phyloP scores from a whole-genome alignment of 2,329 filamentous ascomycete genomes.

The Seiridium unicorne region DNA sequence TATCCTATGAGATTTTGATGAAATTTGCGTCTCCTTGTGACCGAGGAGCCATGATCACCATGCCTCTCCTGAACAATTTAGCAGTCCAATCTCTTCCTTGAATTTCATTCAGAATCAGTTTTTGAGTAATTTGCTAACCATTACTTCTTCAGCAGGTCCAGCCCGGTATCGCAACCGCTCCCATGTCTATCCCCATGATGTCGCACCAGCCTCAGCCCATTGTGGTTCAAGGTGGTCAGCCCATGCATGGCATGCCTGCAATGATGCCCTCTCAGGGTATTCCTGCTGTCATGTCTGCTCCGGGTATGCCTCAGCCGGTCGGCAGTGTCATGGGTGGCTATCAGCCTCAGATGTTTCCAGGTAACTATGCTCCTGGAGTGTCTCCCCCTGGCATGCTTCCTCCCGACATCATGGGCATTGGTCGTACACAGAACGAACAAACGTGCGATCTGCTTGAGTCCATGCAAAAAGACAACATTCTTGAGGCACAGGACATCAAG shows the following conservation, averaged over 20 bases:
- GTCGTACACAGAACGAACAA: conserved; percentile 48
- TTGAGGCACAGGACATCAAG: conserved; percentile 62
- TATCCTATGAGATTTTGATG: not conserved
- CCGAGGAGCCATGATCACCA: not conserved
- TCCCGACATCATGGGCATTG: conserved; percentile 52
- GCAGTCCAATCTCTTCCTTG: no score
- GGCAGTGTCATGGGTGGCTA: not conserved
- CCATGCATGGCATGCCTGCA: conserved; percentile 2
- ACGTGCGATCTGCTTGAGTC: conserved; percentile 46
- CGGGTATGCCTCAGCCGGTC: conserved; percentile 3
- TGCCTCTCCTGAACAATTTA: no score
- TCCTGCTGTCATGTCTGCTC: not conserved
- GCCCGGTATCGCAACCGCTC: conserved; percentile 18
- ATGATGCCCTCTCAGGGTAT: conserved; percentile 5
- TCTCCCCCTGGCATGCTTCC: not conserved
- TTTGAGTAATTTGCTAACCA: not conserved
- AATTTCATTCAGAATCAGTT: no score
- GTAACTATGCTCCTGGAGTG: conserved; percentile 10
- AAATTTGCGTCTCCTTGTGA: not conserved
- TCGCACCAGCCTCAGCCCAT: conserved; percentile 14
- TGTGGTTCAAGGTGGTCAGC: conserved; percentile 10
- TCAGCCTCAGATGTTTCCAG: conserved; percentile 6
- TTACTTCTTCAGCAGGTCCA: not conserved
- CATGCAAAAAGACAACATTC: conserved; percentile 47
- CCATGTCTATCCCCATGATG: conserved; percentile 17